Evolutionary conservation across 2,329 filamentous ascomycete species (phyloP), one percentile per base, ranked within the genome.

Genomic region (Fusarium duplospermum): DNA sequence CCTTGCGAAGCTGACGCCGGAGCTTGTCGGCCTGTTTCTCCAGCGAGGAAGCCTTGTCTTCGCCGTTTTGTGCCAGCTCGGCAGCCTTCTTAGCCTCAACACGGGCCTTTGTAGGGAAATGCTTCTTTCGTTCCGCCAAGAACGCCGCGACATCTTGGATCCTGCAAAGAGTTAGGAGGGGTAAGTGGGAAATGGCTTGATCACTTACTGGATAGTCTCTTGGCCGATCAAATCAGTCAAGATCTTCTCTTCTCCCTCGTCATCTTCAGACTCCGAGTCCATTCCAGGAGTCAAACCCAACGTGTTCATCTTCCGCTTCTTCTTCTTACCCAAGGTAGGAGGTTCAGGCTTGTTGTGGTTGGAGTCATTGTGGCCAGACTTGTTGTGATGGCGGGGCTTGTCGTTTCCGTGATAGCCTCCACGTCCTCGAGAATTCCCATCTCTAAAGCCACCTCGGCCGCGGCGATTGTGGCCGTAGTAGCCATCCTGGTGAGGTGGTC

Each of bases 21-120:
- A 93, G 86, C 81, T 90, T 91, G 77, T 92, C 90, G 22, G 90
- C 90, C 73, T 90, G 84, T 76, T 85, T 89, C 76, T 90, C 88
- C 22, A 91, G 82, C 67, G 86, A 86, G 58, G 84, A 92, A 54
- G 90, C 89, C 80, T 93, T 91, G 79, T 92, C 90, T 64, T 88
- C 86, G 65, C 89, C 87, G 50, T 81, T 83, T 45, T 83, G 81
- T 67, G 83, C 81, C 77, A 83, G 79, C 76, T 84, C 82, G 67
- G 83, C 84, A 76, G 87, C 87, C 72, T 90, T 89, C 82, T 89
- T 93, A 72, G 90, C 90, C 70, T 90, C 88, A 71, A 91, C 85
- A 64, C 93, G 91, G 68, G 90, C 90, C 80, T 90, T 90, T 3
- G 95, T 98, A 2, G 96, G 96, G 80, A 90, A 98, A 61, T 92